Evolutionary conservation across 225 moss, liverwort and hornwort genomes (phyloP).

Genomic region (Climacium dendroides): DNA sequence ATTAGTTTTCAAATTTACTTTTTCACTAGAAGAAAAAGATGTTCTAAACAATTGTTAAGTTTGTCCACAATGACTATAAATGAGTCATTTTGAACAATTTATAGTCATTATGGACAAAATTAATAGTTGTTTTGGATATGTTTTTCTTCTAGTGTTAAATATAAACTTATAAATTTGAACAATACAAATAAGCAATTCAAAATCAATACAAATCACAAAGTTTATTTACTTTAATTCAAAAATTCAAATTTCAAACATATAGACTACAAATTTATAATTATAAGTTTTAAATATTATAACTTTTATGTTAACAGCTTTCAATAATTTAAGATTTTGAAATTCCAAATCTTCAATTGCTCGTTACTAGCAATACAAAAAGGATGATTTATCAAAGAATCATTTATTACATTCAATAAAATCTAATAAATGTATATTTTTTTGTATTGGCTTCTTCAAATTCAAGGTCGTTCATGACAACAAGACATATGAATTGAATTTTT

Average conservation of each 20-base stretch:
- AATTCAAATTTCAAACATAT: neutral
- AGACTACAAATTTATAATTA: neutral
- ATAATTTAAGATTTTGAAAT: neutral
- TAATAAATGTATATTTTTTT: neutral
- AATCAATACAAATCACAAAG: neutral
- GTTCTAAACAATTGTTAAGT: neutral
- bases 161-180: neutral
- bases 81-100: neutral
- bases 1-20: neutral
- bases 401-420: neutral
- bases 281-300: fast-evolving
- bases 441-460: fast-evolving
- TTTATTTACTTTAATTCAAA: neutral
- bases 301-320: too few species aligned
- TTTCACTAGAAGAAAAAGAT: neutral
- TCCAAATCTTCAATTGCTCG: fast-evolving
- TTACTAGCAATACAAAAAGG: fast-evolving
- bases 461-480: neutral
- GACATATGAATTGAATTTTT: neutral
- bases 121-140: fast-evolving
- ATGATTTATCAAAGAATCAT: neutral
- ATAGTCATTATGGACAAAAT: neutral
- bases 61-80: neutral
- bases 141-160: neutral
- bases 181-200: neutral